Evolutionary conservation across 2,329 filamentous ascomycete genomes (phyloP), one percentile per base, ranked within the genome.

Genomic region (Coniochaeta sp.): DNA sequence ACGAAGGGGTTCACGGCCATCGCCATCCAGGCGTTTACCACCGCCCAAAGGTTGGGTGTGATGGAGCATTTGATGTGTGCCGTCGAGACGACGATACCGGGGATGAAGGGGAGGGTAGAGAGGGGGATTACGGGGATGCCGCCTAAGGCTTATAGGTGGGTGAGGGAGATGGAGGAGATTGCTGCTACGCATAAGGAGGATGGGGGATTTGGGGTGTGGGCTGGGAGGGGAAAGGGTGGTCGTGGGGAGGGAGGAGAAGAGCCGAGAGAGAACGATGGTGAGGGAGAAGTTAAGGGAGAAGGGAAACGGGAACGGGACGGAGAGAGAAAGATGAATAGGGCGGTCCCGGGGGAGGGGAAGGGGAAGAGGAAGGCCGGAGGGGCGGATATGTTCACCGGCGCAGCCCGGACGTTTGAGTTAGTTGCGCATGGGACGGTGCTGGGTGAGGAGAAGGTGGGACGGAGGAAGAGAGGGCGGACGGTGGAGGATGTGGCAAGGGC

Each of bases 141-240:
- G 22, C 81, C 82, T 7, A 91, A 91, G 68, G 87, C 87, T 16
- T 90, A 90, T 64, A 73, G 87, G 10, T 91, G 87, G 86, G 83
- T 89, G 0, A 72, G 76, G 30, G 87, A 91, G 71, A 90, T 91
- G 87, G 77, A 83, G 58, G 82, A 91, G 72, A 89, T 91, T 61
- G 80, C 78, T 4, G 70, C 76, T 52, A 87, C 84, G 3, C 84
- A 89, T 63, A 68, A 68, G 6, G 76, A 79, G 38, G 83, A 86
- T 51, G 85, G 82, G 1, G 85, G 84, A 0, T 88, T 86, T 64
- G 67, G 67, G 5, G 65, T 65, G 8, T n/a, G n/a, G n/a, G n/a
- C n/a, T n/a, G n/a, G n/a, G n/a, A n/a, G n/a, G n/a, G n/a, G n/a
- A n/a, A n/a, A n/a, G n/a, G n/a, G n/a, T n/a, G n/a, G n/a, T n/a